Evolutionary conservation across 805 yeast genomes (phyloP).

Genomic region (Phaffomyces opuntiae): DNA sequence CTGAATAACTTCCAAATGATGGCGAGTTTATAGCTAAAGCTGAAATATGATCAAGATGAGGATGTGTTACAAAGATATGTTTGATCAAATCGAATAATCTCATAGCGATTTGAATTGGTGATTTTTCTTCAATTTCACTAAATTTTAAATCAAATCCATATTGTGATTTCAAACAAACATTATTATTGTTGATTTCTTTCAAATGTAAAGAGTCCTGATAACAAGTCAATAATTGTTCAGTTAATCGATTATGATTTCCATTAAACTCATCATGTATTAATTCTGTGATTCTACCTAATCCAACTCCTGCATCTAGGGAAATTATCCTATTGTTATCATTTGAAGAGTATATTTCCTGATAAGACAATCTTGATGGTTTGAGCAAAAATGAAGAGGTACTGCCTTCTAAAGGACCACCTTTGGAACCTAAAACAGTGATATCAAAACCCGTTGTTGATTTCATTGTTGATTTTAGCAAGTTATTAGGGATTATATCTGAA

Average conservation of each 20-base stretch:
- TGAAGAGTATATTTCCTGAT: conserved; percentile 26
- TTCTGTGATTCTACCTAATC: conserved; percentile 49
- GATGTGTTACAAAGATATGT: conserved; percentile 61
- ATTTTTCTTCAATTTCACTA: neutral
- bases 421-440: conserved; percentile 63
- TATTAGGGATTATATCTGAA: neutral
- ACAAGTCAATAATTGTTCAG: neutral
- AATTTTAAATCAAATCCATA: neutral
- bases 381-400: conserved; percentile 62
- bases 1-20: conserved; percentile 27
- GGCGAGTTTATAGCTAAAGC: conserved; percentile 72
- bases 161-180: neutral
- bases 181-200: neutral
- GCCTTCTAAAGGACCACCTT: conserved; percentile 81
- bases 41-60: conserved; percentile 76
- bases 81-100: conserved; percentile 31
- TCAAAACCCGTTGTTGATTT: conserved; percentile 34
- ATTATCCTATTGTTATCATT: conserved; percentile 33
- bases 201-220: conserved; percentile 2
- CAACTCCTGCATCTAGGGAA: conserved; percentile 77
- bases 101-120: conserved; percentile 27
- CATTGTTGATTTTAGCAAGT: neutral
- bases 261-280: conserved; percentile 17
- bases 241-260: neutral
- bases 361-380: conserved; percentile 43